phyloP scores from a whole-genome alignment of 2,329 filamentous ascomycete genomes.

The Tolypocladium endophyticum region DNA sequence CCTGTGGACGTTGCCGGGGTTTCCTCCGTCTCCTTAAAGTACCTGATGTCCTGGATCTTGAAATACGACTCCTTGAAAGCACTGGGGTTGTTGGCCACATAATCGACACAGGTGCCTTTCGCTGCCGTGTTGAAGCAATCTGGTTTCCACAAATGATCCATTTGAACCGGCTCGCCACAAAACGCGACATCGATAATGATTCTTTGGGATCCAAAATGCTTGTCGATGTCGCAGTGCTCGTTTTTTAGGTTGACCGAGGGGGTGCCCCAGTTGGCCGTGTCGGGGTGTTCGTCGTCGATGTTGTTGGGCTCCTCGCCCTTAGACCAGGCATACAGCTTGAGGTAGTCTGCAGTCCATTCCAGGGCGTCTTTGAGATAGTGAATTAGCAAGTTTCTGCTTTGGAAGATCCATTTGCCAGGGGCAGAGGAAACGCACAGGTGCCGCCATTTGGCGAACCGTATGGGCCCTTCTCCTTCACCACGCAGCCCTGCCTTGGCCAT shows the following conservation, averaged over 20 bases:
- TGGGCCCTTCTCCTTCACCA: neutral
- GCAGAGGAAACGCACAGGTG: neutral
- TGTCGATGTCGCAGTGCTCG: neutral
- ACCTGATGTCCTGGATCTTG: conserved; percentile 2
- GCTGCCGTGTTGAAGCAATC: neutral
- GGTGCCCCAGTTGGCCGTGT: neutral
- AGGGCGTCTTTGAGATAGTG: neutral
- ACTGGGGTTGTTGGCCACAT: neutral
- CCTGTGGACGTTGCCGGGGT: neutral
- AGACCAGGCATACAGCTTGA: neutral
- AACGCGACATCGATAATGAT: neutral
- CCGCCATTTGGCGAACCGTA: neutral
- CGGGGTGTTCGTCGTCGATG: neutral
- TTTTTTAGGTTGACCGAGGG: neutral
- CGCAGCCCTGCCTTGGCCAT: neutral
- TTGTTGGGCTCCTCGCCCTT: neutral
- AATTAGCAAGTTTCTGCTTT: neutral
- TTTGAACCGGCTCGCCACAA: neutral
- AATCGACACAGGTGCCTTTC: neutral
- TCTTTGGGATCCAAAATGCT: neutral
- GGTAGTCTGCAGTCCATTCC: neutral
- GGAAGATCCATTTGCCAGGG: too few species aligned
- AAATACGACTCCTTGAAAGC: conserved; percentile 1
- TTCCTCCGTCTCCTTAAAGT: neutral
- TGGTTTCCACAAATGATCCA: neutral